Conservation (phyloP, 106 monocot genomes). For the Vanilla planifolia region DNA sequence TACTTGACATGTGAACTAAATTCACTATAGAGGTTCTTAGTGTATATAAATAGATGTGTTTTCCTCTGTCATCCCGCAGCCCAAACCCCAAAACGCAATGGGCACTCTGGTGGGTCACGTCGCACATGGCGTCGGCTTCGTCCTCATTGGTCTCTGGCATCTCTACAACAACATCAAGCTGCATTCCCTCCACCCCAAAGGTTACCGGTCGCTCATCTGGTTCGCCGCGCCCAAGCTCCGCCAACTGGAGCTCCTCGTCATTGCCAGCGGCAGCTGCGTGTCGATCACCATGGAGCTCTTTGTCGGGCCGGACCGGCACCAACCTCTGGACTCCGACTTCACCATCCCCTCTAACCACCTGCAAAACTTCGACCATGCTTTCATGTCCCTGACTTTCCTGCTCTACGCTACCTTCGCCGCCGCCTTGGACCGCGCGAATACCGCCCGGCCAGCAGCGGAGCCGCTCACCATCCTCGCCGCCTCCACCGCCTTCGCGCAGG, state of each 20-base stretch:
- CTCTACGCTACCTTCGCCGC: constrained; percentile 47
- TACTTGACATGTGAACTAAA: no score
- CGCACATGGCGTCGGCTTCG: constrained; percentile 70
- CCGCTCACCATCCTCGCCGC: constrained; percentile 36
- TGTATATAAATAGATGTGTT: no score
- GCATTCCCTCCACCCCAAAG: constrained; percentile 28
- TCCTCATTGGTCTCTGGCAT: constrained; percentile 75
- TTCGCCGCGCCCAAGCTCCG: constrained; percentile 30
- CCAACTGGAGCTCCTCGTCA: constrained; percentile 50
- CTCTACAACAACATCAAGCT: constrained; percentile 61
- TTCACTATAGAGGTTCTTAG: no score
- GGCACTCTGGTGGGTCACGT: constrained; percentile 73
- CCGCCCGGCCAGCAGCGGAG: neutral
- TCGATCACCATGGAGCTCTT: constrained; percentile 92
- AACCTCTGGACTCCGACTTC: constrained; percentile 68
- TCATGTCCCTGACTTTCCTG: constrained; percentile 65
- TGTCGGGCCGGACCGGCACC: constrained; percentile 58
- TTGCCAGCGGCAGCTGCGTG: constrained; percentile 28
- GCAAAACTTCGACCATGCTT: constrained; percentile 91
- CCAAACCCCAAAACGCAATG: no score
- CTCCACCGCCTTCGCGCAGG: constrained; percentile 56
- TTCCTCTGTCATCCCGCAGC: no score
- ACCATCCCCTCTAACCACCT: constrained; percentile 85
- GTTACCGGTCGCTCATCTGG: constrained; percentile 59
- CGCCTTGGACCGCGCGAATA: constrained; percentile 26